Evolutionary conservation across 371 early-diverging fungal species (phyloP).

Genomic region (Funneliformis caledonium): DNA sequence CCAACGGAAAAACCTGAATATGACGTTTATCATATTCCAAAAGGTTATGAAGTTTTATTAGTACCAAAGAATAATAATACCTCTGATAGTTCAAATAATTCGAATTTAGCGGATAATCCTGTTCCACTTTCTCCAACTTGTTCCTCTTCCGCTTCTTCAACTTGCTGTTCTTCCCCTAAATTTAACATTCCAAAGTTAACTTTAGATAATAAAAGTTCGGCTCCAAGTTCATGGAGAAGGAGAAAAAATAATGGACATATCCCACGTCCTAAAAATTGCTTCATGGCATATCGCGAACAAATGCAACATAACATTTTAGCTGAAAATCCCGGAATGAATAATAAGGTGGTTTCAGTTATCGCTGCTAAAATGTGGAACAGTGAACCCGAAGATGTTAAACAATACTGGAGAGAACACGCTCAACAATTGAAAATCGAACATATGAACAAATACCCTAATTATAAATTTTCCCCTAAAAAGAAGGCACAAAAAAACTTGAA

Average conservation of each 20-base stretch:
- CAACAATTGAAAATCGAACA: constrained; percentile 64
- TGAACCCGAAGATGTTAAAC: constrained; percentile 57
- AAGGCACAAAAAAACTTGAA: constrained; percentile 35
- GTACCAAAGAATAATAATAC: constrained; percentile 15
- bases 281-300: constrained; percentile 67
- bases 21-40: constrained; percentile 37
- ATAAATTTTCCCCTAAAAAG: constrained; percentile 72
- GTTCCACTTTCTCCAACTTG: constrained; percentile 17
- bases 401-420: constrained; percentile 59
- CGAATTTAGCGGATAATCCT: background rate
- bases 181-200: background rate
- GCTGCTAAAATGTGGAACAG: constrained; percentile 72
- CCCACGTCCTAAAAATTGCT: constrained; percentile 67
- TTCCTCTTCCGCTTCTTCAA: background rate
- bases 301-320: constrained; percentile 66
- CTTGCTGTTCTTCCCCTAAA: background rate
- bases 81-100: background rate
- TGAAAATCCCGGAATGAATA: constrained; percentile 62
- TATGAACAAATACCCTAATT: constrained; percentile 64
- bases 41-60: constrained; percentile 32
- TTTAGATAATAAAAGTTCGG: background rate
- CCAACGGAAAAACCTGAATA: constrained; percentile 32
- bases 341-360: constrained; percentile 71
- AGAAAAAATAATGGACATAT: constrained; percentile 45
- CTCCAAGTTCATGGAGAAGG: constrained; percentile 35